Base-by-base conservation (phyloP, 2,329 filamentous ascomycete species). In the Fusarium siculi region DNA sequence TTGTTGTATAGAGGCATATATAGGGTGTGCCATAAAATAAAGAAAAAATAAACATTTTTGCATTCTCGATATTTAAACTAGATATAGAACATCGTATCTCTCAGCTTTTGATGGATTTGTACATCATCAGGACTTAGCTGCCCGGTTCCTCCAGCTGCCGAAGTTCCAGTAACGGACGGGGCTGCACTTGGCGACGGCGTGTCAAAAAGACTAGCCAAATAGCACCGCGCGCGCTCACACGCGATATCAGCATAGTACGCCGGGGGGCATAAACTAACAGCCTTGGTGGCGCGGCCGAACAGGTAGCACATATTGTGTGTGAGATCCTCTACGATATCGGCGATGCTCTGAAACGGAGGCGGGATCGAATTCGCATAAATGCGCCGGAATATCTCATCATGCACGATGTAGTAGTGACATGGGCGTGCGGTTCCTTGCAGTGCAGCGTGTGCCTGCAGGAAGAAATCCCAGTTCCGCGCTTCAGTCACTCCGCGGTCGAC, bases 21-120 rank as follows among this genome's bases (percentile, higher is more conserved):
- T n/a, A n/a, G n/a, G n/a, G 3, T 25, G 16, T 25, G n/a, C 5
- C 5, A 4, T 44, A 12, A 5, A 23, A 9, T 19, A 19, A 0
- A 12, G 42, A 7, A 44, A n/a, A 19, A 25, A 44, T 9, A 16
- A 44, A 0, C 23, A 9, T 44, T 19, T 25, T 44, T 9, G 7
- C 2, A 19, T 44, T 14, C 9, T 5, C 2, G 3, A 14, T 19
- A 44, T 25, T 44, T 44, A 6, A 44, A 14, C 43, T 44, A 44
- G 7, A 44, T 44, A 25, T 46, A 46, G 0, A 46, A 46, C 43
- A 46, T 46, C 5, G 43, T 28, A 3, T 46, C 43, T 8, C 23
- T 46, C 7, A 46, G 23, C 23, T 28, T 46, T 46, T 46, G 18
- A 21, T 46, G 43, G 7, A 28, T 46, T 28, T 28, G 23, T 21